Conservation (phyloP, 371 early-diverging fungal genomes). For the Mortierella sp. region DNA sequence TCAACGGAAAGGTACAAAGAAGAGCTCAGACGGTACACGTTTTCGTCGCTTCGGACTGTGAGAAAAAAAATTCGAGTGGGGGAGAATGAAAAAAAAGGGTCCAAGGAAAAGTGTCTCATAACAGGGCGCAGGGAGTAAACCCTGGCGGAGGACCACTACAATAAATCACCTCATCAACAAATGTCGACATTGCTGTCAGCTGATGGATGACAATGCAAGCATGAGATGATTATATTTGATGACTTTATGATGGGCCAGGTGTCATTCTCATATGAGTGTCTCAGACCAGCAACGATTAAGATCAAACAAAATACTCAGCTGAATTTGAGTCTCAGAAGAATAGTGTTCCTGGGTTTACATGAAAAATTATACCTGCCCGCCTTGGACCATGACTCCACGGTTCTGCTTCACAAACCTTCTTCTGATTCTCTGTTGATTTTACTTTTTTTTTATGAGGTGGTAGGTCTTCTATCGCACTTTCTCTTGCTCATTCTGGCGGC, state of each 20-base stretch:
- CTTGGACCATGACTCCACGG: background rate
- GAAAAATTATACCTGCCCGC: background rate
- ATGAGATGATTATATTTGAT: background rate
- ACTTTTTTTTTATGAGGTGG: too few relatives aligned
- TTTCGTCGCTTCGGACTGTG: background rate
- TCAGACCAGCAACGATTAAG: background rate
- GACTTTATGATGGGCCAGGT: background rate
- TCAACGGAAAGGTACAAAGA: too few relatives aligned
- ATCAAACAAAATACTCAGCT: too few relatives aligned
- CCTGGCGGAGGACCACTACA: slow-evolving; percentile 3
- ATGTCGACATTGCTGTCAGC: background rate
- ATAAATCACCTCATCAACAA: slow-evolving; percentile 4
- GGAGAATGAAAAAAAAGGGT: slow-evolving; percentile 4
- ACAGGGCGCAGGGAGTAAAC: background rate
- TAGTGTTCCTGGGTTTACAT: background rate
- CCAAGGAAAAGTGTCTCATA: too few relatives aligned
- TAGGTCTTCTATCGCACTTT: too few relatives aligned
- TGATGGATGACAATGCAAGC: too few relatives aligned
- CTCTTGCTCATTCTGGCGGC: too few relatives aligned
- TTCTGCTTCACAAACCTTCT: slow-evolving; percentile 6
- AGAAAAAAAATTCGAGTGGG: background rate
- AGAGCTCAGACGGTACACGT: background rate
- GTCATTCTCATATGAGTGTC: slow-evolving; percentile 1
- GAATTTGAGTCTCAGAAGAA: background rate
- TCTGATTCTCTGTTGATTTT: background rate